These are phyloP conservation scores for Coleophoma crateriformis DNA, from an alignment of 2,329 filamentous ascomycete genomes.

Conservation along the genomic window DNA sequence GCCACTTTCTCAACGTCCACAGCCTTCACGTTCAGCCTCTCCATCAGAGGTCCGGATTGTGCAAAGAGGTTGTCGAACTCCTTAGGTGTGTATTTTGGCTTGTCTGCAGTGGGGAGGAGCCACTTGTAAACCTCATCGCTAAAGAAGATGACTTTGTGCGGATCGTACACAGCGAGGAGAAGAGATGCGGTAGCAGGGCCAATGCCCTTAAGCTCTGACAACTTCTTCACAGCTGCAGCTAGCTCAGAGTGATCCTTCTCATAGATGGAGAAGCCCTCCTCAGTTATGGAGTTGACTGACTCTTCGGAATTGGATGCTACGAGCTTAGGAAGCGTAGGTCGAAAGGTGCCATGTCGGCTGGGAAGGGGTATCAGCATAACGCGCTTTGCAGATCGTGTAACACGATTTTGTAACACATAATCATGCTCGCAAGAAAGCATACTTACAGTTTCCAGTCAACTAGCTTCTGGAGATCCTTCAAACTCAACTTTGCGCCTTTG, in stretches of 20 bases:
- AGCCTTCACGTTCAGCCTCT: constrained; percentile 48
- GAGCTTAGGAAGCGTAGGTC: constrained; percentile 54
- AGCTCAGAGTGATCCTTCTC: constrained; percentile 27
- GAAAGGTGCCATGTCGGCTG: constrained; percentile 52
- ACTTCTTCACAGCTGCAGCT: constrained; percentile 40
- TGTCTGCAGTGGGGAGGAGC: constrained; percentile 51
- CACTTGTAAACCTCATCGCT: constrained; percentile 75
- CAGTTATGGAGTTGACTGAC: constrained; percentile 41
- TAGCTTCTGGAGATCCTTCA: constrained; percentile 52
- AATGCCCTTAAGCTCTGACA: constrained; percentile 64
- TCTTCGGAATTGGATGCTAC: constrained; percentile 47
- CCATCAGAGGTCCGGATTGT: constrained; percentile 34
- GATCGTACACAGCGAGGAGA: constrained; percentile 59
- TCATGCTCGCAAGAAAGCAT: constrained; percentile 7
- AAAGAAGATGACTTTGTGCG: constrained; percentile 63
- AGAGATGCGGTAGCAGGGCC: constrained; percentile 77
- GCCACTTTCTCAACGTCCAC: constrained; percentile 66
- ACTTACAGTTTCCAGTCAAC: constrained; percentile 69
- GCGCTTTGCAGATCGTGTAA: not conserved
- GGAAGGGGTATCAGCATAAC: constrained; percentile 5
- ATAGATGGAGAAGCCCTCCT: constrained; percentile 44
- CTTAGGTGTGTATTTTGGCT: constrained; percentile 63
- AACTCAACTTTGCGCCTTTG: constrained; percentile 36
- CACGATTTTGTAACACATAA: constrained; percentile 4
- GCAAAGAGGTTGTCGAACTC: constrained; percentile 58